These are phyloP conservation scores for Dactylella cylindrospora DNA, from an alignment of 2,329 filamentous ascomycete genomes.

Conservation along the genomic window DNA sequence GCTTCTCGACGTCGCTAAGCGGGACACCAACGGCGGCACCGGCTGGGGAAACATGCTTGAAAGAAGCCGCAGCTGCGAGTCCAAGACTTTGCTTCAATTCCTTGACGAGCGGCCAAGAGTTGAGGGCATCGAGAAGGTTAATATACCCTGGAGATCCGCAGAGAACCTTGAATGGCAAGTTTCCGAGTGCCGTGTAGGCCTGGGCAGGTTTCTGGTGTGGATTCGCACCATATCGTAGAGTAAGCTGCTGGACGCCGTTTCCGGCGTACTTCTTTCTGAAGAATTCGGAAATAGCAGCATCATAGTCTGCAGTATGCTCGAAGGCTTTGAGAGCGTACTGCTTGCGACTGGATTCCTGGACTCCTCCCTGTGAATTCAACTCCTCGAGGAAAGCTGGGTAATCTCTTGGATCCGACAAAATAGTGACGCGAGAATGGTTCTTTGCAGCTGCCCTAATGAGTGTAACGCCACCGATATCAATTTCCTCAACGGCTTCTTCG, in stretches of 20 bases:
- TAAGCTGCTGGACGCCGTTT: conserved; percentile 76
- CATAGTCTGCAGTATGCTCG: conserved; percentile 96
- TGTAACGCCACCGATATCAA: conserved; percentile 96
- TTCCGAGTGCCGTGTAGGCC: conserved; percentile 71
- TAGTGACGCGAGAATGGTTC: conserved; percentile 94
- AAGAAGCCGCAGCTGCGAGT: conserved; percentile 88
- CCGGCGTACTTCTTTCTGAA: conserved; percentile 96
- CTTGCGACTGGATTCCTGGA: conserved; percentile 81
- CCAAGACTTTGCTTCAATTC: conserved; percentile 87
- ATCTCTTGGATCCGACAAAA: conserved; percentile 89
- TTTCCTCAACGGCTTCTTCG: conserved; percentile 94
- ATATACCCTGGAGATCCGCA: conserved; percentile 91
- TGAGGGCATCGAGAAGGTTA: conserved; percentile 93
- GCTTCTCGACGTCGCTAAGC: conserved; percentile 81
- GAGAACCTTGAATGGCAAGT: conserved; percentile 92
- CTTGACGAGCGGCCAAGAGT: conserved; percentile 95
- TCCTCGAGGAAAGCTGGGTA: conserved; percentile 93
- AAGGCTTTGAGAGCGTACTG: conserved; percentile 95
- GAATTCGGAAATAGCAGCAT: conserved; percentile 89
- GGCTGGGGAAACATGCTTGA: conserved; percentile 98
- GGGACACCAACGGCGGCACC: conserved; percentile 92
- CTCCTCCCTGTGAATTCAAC: conserved; percentile 69
- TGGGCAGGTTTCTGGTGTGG: conserved; percentile 97
- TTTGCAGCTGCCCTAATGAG: conserved; percentile 95
- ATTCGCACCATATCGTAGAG: conserved; percentile 93